Percentiles rank a stretch among this genome's conserved stretches.
phyloP scores from a whole-genome alignment of 116 monocot genomes.

The Cymodocea nodosa region DNA sequence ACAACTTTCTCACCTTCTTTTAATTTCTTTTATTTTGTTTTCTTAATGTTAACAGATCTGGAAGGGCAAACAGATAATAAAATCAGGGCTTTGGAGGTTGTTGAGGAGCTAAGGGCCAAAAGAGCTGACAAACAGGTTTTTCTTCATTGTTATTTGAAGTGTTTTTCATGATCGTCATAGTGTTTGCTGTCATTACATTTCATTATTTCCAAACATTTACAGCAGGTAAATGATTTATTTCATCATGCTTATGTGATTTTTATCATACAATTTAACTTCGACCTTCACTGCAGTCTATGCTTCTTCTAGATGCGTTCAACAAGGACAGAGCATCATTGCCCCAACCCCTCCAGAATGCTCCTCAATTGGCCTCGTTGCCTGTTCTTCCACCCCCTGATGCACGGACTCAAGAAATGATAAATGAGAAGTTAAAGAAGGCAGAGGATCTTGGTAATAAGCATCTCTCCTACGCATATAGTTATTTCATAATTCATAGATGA shows the following conservation, averaged over 20 bases:
- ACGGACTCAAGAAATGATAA: slow-evolving; percentile 43
- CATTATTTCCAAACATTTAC: background rate
- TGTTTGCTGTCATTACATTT: too few relatives aligned
- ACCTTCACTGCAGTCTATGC: slow-evolving; percentile 24
- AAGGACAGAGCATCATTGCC: slow-evolving; percentile 44
- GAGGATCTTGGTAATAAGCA: slow-evolving; percentile 32
- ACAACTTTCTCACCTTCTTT: too few relatives aligned
- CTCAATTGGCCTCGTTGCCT: slow-evolving; percentile 25
- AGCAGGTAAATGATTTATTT: background rate
- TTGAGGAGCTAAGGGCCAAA: slow-evolving; percentile 75
- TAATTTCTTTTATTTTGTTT: background rate
- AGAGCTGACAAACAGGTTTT: slow-evolving; percentile 89
- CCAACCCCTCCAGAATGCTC: slow-evolving; percentile 34
- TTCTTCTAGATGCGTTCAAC: slow-evolving; percentile 45
- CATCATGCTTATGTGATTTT: background rate
- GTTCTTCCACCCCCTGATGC: slow-evolving; percentile 30
- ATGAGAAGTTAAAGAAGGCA: slow-evolving; percentile 43
- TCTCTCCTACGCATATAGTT: too few relatives aligned
- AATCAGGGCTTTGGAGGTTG: slow-evolving; percentile 53
- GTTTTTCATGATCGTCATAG: too few relatives aligned
- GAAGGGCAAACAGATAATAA: slow-evolving; percentile 82
- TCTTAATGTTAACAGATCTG: slow-evolving; percentile 36
- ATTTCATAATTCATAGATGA: too few relatives aligned
- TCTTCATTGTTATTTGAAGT: background rate
- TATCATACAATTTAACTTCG: slow-evolving; percentile 1